phyloP scores from a whole-genome alignment of 2,329 filamentous ascomycete species.

The Alternaria ethzedia region DNA sequence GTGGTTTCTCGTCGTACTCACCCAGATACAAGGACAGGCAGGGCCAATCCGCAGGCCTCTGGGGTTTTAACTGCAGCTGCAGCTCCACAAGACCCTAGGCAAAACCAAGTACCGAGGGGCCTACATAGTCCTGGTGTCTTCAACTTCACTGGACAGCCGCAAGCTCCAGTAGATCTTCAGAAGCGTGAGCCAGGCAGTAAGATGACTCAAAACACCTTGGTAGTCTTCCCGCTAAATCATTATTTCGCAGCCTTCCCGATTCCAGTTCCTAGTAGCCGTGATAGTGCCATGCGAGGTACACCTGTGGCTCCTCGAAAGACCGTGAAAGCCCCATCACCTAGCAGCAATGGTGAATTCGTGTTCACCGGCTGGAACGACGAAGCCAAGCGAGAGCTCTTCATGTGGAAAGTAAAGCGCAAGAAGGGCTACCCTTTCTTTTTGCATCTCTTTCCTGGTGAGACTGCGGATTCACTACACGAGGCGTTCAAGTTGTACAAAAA shows the following conservation, averaged over 20 bases:
- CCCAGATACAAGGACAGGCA: not conserved
- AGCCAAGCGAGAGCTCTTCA: conserved; percentile 1
- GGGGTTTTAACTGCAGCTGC: too few species aligned
- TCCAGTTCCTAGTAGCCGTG: not conserved
- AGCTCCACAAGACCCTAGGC: not conserved
- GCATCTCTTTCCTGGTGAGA: conserved; percentile 6
- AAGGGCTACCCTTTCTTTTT: not conserved
- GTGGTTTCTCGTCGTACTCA: not conserved
- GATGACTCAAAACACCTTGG: not conserved
- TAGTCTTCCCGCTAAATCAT: not conserved
- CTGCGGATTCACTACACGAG: not conserved
- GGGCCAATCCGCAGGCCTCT: not conserved
- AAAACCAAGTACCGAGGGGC: not conserved
- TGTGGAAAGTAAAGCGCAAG: conserved; percentile 3
- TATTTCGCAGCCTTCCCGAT: not conserved
- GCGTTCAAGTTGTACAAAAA: conserved; percentile 1
- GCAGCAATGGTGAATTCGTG: not conserved
- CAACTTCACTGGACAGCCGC: not conserved
- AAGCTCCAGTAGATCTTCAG: not conserved
- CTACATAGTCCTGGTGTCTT: not conserved
- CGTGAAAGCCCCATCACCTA: not conserved
- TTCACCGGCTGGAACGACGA: conserved; percentile 7
- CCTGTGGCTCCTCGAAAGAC: not conserved
- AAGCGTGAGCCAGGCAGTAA: not conserved
- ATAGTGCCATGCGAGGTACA: not conserved